Evolutionary conservation across 1,284 basidiomycete genomes (phyloP), one percentile per base, ranked within the genome.

Genomic region (Trametes versicolor): DNA sequence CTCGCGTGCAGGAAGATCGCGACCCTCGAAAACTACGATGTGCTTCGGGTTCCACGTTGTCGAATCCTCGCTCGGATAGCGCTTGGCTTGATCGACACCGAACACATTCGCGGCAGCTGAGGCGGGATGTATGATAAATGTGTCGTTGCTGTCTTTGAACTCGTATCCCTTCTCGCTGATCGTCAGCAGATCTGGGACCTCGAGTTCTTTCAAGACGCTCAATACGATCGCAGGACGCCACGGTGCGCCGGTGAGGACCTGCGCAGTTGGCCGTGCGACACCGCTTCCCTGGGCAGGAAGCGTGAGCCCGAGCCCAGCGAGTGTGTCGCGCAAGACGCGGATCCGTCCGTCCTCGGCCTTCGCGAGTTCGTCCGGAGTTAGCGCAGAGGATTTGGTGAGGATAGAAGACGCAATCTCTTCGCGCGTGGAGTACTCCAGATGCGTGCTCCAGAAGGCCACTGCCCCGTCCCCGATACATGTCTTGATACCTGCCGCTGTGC

Each of bases 121-220:
- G 4, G 78, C 76, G 21, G 74, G 71, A 56, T 85, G 83, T 68
- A 92, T 90, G 43, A 82, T 78, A 73, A 97, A 90, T 9, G 84
- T 87, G 75, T 97, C 94, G 66, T 76, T 75, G 37, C 78, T 77
- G 70, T 93, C 92, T 66, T 84, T 77, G 62, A 91, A 78, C 25
- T 81, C 63, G 62, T 73, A 72, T 15, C 79, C 70, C 41, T 78
- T 74, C 4, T 43, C 51, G 21, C 36, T 58, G n/a, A 37, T 12
- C 6, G 70, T 68, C 15, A 71, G 75, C 21, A 75, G 66, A 43
- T 72, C 58, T 12, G 78, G 71, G 2, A 79, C 68, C 23, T 76
- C 75, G 36, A 86, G 69, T 0, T 78, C 74, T 34, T 79, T 68
- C 15, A 84, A 67, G 32, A 67, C 37, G 10, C 32, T 27, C 13